Base-by-base conservation (phyloP, 257 asterid genomes). In the Solanum clarkiae region DNA sequence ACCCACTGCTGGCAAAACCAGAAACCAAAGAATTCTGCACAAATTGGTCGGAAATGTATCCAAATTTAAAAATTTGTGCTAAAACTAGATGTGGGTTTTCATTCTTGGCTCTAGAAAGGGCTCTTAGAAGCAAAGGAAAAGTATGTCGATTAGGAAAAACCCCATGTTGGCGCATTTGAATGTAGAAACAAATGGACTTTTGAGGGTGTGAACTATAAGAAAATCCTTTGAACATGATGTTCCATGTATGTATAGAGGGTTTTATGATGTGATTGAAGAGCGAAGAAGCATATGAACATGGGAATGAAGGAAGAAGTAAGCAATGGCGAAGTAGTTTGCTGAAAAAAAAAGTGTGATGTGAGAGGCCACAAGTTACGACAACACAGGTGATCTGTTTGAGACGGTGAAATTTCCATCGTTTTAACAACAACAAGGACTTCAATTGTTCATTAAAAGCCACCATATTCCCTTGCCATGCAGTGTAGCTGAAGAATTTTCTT, bases 111-210 rank as follows among this genome's bases (percentile, higher is more conserved):
- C 87, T 91, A 84, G 89, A 93, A 65, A 92, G 88, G 74, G 93
- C 84, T 82, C 90, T 92, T 86, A 92, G 95, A 68, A 92, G 91
- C 57, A 91, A 56, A 57, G 94, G 94, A 85, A 91, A 92, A 68
- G 95, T 92, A 88, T 92, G 95, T 85, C 82, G 86, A 90, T 92
- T 90, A 47, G 94, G 93, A 56, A 56, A 72, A 68, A 90, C 85
- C 11, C 89, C 87, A 42, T 88, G 84, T 22, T 65, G 84, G 82
- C 89, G 93, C 94, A 91, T 88, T 53, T 57, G 84, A 14, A 80
- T 69, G 75, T 86, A 91, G 83, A 87, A 55, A 81, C 18, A 59
- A 84, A 89, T 47, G 74, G 90, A 89, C 24, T 53, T 84, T 7
- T 36, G 86, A 12, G 91, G 90, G 84, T 88, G 82, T 86, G 80